Percentiles rank a stretch among this genome's conserved stretches.
Conservation (phyloP, 371 early-diverging fungal species). For the Mortierella sp. region DNA sequence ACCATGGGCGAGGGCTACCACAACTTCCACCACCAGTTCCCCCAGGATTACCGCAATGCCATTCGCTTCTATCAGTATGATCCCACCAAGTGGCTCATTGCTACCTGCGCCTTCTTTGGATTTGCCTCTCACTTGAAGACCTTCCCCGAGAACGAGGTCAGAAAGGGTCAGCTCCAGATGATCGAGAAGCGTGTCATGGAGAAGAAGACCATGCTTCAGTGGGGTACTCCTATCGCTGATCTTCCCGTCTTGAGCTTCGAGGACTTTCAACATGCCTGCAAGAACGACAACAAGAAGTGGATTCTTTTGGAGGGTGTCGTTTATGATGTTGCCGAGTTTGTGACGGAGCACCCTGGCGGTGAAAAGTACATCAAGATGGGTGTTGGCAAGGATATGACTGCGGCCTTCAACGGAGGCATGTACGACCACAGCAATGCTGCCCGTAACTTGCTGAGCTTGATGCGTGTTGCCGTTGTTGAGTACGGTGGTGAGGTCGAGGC, state of each 20-base stretch:
- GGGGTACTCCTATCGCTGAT: conserved; percentile 78
- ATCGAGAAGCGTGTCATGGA: conserved; percentile 83
- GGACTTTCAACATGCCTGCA: conserved; percentile 77
- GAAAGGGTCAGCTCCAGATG: conserved; percentile 89
- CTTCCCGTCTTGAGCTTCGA: conserved; percentile 83
- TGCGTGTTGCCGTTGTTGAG: conserved; percentile 77
- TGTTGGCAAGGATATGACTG: conserved; percentile 81
- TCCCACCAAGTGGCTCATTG: conserved; percentile 97
- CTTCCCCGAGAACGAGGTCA: conserved; percentile 92
- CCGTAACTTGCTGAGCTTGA: conserved; percentile 77
- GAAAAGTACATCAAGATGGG: conserved; percentile 50
- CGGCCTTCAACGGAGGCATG: conserved; percentile 89
- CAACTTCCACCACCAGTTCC: conserved; percentile 97
- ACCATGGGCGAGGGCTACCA: conserved; percentile 92
- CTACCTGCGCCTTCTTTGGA: conserved; percentile 73
- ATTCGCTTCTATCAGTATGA: conserved; percentile 93
- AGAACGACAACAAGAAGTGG: conserved; percentile 81
- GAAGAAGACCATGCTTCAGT: conserved; percentile 74
- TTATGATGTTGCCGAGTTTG: conserved; percentile 92
- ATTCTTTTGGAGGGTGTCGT: conserved; percentile 90
- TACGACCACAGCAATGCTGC: conserved; percentile 89
- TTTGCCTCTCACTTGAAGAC: conserved; percentile 88
- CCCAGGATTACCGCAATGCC: conserved; percentile 96
- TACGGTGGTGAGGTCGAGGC: conserved; percentile 66
- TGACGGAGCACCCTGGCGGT: conserved; percentile 94